Conservation (phyloP, 2,329 filamentous ascomycete genomes). For the Arthroderma uncinatum region DNA sequence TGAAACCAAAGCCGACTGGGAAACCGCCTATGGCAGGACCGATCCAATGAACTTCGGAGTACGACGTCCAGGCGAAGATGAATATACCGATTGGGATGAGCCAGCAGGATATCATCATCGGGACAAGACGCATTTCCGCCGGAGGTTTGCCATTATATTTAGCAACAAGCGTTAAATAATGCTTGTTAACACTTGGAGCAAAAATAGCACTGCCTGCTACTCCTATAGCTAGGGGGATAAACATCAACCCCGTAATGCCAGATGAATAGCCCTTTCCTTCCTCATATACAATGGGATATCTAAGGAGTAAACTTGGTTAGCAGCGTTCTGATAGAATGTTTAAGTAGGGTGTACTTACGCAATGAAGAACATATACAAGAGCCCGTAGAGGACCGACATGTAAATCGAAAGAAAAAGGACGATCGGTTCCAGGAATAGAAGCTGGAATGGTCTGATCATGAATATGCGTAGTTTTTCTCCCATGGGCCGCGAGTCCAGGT, state of each 20-base stretch:
- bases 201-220: conserved; percentile 57
- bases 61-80: conserved; percentile 60
- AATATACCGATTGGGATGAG: conserved; percentile 57
- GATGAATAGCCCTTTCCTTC: conserved; percentile 67
- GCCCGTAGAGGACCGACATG: conserved; percentile 60
- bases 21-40: conserved; percentile 62
- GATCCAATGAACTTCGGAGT: conserved; percentile 53
- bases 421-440: conserved; percentile 74
- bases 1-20: conserved; percentile 67
- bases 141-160: conserved; percentile 62
- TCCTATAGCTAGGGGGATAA: conserved; percentile 70
- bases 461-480: conserved; percentile 60
- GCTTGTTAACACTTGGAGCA: conserved; percentile 64
- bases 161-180: conserved; percentile 56
- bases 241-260: conserved; percentile 70
- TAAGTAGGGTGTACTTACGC: conserved; percentile 38
- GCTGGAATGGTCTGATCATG: conserved; percentile 70
- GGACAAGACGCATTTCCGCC: conserved; percentile 65
- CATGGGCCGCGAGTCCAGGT: conserved; percentile 62
- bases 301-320: conserved; percentile 18
- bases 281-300: conserved; percentile 55
- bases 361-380: conserved; percentile 44
- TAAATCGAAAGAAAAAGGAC: conserved; percentile 74
- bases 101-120: conserved; percentile 72
- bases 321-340: conserved; percentile 25